Evolutionary conservation across 495 filamentous ascomycete genomes (phyloP), one percentile per base, ranked within the genome.

Genomic region (Rhizodiscina lignyota): DNA sequence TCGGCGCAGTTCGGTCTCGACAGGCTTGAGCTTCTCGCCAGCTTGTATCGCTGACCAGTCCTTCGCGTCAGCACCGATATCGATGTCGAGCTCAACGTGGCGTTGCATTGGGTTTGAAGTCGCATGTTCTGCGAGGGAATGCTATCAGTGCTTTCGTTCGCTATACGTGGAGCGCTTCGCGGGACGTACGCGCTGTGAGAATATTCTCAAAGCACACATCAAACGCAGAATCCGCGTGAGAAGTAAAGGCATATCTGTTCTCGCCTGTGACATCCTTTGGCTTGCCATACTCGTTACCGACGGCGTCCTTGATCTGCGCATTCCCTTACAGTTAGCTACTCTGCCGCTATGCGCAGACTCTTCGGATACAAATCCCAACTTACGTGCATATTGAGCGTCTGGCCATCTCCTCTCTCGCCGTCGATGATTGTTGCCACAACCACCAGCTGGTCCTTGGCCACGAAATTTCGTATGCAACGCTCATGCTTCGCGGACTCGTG

Each of bases 41-140:
- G 79, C 82, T 60, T 96, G 91, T 51, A 96, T 86, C 44, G 81
- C 85, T 36, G 78, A 83, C 89, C 89, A 97, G 64, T 97, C 89
- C 55, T 89, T 87, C 37, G 89, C 89, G 50, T 97, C 89, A 60
- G 89, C 89, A 41, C 89, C 89, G 49, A 97, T 96, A 54, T 97
- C 89, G 62, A 97, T 83, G 53, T 97, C 89, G 46, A 97, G 83
- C 59, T 96, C 89, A 47, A 97, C 65, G 52, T 78, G 66, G 31
- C 87, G n/a, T n/a, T n/a, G 83, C 42, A 55, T 59, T 31, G 79
- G 78, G 55, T 77, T 74, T 32, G 64, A 53, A 30, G 59, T 56
- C 36, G 56, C 55, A 62, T 49, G 39, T 36, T 52, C 41, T 43
- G 30, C 44, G 34, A 31, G n/a, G 22, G 36, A 36, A 30, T 30